These are phyloP conservation scores for Gossypium longicalyx DNA, from an alignment of 345 rosid species.

Conservation along the genomic window DNA sequence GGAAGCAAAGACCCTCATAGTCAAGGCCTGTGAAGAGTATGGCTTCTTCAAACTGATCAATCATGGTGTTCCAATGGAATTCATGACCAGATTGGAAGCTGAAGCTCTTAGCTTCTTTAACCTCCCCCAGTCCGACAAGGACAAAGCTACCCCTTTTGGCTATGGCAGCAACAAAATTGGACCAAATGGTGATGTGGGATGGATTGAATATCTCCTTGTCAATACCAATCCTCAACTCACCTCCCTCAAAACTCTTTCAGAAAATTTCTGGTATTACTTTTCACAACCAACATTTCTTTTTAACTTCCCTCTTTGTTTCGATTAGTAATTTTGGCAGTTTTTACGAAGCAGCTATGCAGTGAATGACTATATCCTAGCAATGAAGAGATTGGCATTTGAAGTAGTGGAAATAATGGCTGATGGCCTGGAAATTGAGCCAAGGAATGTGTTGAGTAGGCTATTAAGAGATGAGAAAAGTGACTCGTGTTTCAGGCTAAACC, in stretches of 20 bases:
- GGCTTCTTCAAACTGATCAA: constrained; percentile 77
- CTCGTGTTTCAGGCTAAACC: constrained; percentile 74
- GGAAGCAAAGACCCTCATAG: constrained; percentile 28
- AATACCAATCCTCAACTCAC: constrained; percentile 38
- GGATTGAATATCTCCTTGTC: constrained; percentile 77
- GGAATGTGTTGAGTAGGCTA: constrained; percentile 39
- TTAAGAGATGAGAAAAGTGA: constrained; percentile 70
- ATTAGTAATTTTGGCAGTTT: background rate
- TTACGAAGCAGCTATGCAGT: constrained; percentile 40
- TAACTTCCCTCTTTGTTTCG: background rate
- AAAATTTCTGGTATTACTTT: background rate
- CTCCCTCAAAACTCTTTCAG: constrained; percentile 5
- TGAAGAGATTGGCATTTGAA: constrained; percentile 58
- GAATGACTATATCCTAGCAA: constrained; percentile 57
- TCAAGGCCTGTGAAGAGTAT: constrained; percentile 59
- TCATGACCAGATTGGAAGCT: constrained; percentile 47
- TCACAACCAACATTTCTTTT: background rate
- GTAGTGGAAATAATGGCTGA: constrained; percentile 67
- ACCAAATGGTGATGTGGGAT: constrained; percentile 72
- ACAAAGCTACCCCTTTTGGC: constrained; percentile 62
- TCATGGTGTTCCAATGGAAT: constrained; percentile 57
- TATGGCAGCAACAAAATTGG: constrained; percentile 54
- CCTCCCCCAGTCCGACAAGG: constrained; percentile 67
- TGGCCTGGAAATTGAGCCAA: constrained; percentile 48
- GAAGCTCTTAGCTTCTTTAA: constrained; percentile 23